A percentile compares a stretch with the other conserved stretches of the same genome.
These are phyloP conservation scores for Apiospora pterosperma DNA, from an alignment of 2,329 filamentous ascomycete species.

Conservation along the genomic window DNA sequence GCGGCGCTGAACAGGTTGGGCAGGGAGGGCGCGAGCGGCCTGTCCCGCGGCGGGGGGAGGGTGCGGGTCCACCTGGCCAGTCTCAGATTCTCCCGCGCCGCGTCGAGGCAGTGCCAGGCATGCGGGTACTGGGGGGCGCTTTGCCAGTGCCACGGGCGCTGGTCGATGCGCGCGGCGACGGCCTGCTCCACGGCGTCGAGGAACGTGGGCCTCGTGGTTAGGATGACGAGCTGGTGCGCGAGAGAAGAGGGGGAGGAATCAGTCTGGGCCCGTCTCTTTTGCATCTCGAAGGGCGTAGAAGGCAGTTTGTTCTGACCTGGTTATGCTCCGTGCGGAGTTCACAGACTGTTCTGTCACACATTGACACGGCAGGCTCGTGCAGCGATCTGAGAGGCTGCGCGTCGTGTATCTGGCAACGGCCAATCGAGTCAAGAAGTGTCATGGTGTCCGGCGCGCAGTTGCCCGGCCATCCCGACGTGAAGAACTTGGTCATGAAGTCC, in stretches of 20 bases:
- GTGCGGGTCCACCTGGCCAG: slow-evolving; percentile 38
- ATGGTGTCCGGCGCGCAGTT: slow-evolving; percentile 1
- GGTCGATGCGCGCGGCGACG: slow-evolving; percentile 36
- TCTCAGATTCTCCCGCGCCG: slow-evolving; percentile 42
- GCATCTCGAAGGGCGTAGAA: neutral
- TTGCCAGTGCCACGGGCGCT: slow-evolving; percentile 12
- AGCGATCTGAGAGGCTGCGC: slow-evolving; percentile 34
- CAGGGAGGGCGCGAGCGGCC: slow-evolving; percentile 40
- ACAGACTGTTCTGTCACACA: slow-evolving; percentile 39
- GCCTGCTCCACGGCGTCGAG: slow-evolving; percentile 44
- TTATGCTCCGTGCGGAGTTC: slow-evolving; percentile 49
- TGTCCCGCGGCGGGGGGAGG: slow-evolving; percentile 30
- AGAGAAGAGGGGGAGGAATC: neutral
- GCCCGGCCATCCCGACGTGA: slow-evolving; percentile 28
- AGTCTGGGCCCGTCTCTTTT: neutral
- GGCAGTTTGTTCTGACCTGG: slow-evolving; percentile 22
- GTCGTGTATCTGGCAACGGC: slow-evolving; percentile 45
- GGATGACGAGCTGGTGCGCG: slow-evolving; percentile 39
- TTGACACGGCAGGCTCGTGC: slow-evolving; percentile 34
- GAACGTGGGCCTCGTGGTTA: slow-evolving; percentile 45
- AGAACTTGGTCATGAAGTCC: slow-evolving; percentile 39
- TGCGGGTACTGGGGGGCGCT: slow-evolving; percentile 10
- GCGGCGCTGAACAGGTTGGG: slow-evolving; percentile 50
- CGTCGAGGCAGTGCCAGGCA: slow-evolving; percentile 37
- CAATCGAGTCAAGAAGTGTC: slow-evolving; percentile 38